Base-by-base conservation (phyloP, 345 rosid genomes). In the Erucastrum elatum region DNA sequence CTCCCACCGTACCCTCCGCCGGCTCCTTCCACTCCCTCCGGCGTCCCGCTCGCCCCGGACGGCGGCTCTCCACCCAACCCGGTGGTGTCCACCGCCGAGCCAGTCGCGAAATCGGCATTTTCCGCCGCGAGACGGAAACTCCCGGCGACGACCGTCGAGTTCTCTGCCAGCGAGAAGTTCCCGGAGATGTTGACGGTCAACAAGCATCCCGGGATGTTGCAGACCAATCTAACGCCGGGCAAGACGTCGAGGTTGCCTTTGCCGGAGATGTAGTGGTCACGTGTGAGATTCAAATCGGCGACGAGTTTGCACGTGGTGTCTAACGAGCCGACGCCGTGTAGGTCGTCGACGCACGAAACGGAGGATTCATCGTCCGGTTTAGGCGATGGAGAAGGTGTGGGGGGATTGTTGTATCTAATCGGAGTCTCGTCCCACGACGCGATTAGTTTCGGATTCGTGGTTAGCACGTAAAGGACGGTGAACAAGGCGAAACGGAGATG, bases 1-100 rank as follows among this genome's bases (percentile, higher is more conserved):
- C 98, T 87, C 64, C 99, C 99, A 17, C 98, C 98, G 55, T 95
- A 96, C 39, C 98, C 99, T 1, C 99, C 99, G 13, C 98, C 99
- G 0, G 91, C 90, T 44, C 99, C 99, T 1, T 89, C 93, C 5
- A 91, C 81, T 44, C 98, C 99, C 74, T 86, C 88, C 6, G 99
- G 98, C 4, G 96, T 90, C 49, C 99, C 99, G 58, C 94, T 93
- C n/a, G 94, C 88, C 84, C 82, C 91, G 4, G 87, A 34, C 3
- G 97, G 98, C 0, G 97, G 90, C 5, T 85, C 70, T n/a, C 99
- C 99, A 0, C 85, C 99, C 82, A 89, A 77, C 1, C 87, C 96
- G 1, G 96, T 91, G 1, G 97, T 87, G 49, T 93, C 76, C 25
- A 95, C 87, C 0, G 70, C 82, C 35, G 99, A 87, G 4, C 85